Percentiles rank a stretch among this genome's conserved stretches.
Evolutionary conservation across 805 yeast species (phyloP).

Genomic region (Yarrowia sp.): DNA sequence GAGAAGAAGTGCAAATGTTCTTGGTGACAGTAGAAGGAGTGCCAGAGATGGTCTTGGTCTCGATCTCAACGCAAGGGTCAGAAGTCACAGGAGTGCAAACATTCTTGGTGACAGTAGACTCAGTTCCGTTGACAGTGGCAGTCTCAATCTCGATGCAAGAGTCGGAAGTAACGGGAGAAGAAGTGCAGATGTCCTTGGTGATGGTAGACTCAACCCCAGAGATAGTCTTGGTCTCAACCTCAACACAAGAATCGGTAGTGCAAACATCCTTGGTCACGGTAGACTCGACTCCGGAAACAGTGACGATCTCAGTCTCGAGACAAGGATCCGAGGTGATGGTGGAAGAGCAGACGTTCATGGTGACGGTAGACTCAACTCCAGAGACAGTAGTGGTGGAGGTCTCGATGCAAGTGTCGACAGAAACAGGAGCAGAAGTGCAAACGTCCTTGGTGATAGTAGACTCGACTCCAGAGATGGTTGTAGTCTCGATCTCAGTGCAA

Average conservation of each 20-base stretch:
- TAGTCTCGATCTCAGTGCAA: not conserved
- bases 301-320: no score
- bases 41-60: not conserved
- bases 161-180: not conserved
- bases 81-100: not conserved
- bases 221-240: not conserved
- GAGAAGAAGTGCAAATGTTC: not conserved
- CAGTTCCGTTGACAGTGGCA: not conserved
- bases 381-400: not conserved
- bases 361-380: no score
- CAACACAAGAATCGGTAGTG: not conserved
- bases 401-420: not conserved
- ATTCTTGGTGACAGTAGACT: not conserved
- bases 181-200: no score
- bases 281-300: no score
- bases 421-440: no score
- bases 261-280: no score
- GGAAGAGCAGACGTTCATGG: not conserved
- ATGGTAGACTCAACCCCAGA: not conserved
- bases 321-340: not conserved
- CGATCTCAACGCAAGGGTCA: not conserved
- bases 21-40: not conserved
- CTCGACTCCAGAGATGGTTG: not conserved
- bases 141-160: not conserved
- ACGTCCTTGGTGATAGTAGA: not conserved